Base-by-base conservation (phyloP, 495 filamentous ascomycete species). In the Astrocystis sublimbata region DNA sequence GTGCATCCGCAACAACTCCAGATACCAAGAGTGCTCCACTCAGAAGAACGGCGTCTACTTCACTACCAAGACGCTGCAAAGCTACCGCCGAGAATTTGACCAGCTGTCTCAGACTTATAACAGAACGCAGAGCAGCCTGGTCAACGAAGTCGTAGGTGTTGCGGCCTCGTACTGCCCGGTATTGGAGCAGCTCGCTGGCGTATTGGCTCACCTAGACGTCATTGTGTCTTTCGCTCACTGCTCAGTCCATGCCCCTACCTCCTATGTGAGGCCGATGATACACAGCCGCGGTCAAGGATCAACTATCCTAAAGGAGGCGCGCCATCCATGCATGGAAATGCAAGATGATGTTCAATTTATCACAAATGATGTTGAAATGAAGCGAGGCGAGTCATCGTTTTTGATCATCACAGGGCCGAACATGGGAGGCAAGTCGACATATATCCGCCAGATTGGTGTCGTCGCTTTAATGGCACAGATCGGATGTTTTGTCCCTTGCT, bases 21-120 rank as follows among this genome's bases (percentile, higher is more conserved):
- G 87, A 43, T 99, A 97, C 69, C 89, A 92, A 70, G 94, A 99
- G 78, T 96, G 92, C 74, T 96, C 92, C 15, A 99, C 94, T 6
- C 96, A 98, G 80, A 99, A 98, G 81, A 98, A 96, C 73, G 94
- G 94, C 36, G 96, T 98, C 50, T 98, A 93, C 78, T 99, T 99
- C 79, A 97, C 94, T 3, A 99, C 93, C 6, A 86, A 85, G 50
- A 83, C 76, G n/a, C 84, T 99, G 68, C 91, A 93, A 68, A 79
- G 85, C 31, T 78, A 94, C 58, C 89, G 94, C 43, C 86, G 94
- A 42, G 93, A 97, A 68, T 92, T 93, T 68, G 94, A 98, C 70
- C 92, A 98, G 76, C 82, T 97, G 0, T 96, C 92, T 5, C 89
- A 92, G 63, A 96, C 90, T 72, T 99, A 99, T 79, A 96, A 97